Evolutionary conservation across 768 basidiomycete species (phyloP).

Genomic region (Mycena capillaripes): DNA sequence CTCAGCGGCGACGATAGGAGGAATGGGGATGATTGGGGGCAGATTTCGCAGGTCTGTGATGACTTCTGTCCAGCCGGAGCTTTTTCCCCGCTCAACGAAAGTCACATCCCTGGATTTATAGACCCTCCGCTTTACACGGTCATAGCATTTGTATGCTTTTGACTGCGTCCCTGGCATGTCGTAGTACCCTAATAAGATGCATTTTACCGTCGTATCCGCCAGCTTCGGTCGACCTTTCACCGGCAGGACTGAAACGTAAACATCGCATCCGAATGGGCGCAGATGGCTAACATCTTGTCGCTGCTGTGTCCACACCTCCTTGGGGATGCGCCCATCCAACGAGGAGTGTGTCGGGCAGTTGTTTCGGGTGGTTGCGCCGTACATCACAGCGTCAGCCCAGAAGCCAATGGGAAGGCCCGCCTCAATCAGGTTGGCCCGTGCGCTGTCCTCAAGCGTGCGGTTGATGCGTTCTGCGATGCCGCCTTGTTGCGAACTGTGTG

Average conservation of each 20-base stretch:
- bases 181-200: slow-evolving; percentile 6
- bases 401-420: neutral
- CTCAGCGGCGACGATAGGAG: neutral
- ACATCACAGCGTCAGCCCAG: neutral
- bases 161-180: slow-evolving; percentile 4
- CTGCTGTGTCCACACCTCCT: neutral
- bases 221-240: neutral
- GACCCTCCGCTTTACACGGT: neutral
- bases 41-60: slow-evolving; percentile 21
- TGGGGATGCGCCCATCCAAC: slow-evolving; percentile 13
- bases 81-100: neutral
- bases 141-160: slow-evolving; percentile 15
- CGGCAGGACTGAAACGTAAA: neutral
- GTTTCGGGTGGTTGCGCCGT: neutral
- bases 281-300: slow-evolving; percentile 4
- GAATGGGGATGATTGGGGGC: neutral
- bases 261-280: slow-evolving; percentile 3
- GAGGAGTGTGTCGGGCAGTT: neutral
- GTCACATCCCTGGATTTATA: slow-evolving; percentile 7
- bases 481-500: slow-evolving; percentile 48
- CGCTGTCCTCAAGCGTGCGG: slow-evolving; percentile 36
- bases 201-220: neutral
- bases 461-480: slow-evolving; percentile 49
- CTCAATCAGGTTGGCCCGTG: neutral
- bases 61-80: slow-evolving; percentile 15